Evolutionary conservation across 371 early-diverging fungal species (phyloP), one percentile per base, ranked within the genome.

Genomic region (Actinomortierella ambigua): DNA sequence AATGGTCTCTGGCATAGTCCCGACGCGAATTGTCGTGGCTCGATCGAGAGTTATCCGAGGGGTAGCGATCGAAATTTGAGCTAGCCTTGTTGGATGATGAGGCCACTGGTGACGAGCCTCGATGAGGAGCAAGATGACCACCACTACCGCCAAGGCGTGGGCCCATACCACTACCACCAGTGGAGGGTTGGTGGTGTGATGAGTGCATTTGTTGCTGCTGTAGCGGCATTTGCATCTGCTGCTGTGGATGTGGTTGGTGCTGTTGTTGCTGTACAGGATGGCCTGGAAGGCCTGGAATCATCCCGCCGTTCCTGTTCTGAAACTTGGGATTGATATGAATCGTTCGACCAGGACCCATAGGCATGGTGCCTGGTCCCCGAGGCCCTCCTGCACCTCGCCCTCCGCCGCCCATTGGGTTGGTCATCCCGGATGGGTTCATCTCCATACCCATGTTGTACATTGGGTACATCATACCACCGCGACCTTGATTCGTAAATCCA

Each of bases 301-400:
- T 61, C 2, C 47, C 53, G 11, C 57, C 60, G 13, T 65, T 65
- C 50, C 57, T 59, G n/a, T 65, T 65, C 50, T 71, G 71, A 23
- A 71, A 71, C 6, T 71, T 71, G 49, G 71, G 71, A 40, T 71
- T 71, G 50, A 71, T 71, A 50, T 71, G 71, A 17, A 71, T 71
- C 8, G 58, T 71, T 34, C 71, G 49, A 29, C 62, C 66, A 3
- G 58, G 54, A 13, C 23, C 29, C 34, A 34, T 34, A 9, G 48
- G 55, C 43, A 61, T 53, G 18, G 13, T 51, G 14, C 56, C 63
- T 28, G 55, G 55, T 39, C 55, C 50, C 20, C 54, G 46, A 15
- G 55, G 55, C 24, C 55, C 50, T 23, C 54, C 43, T 7, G 42
- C 53, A 22, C 52, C 50, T 57, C 59, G 59, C n/a, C n/a, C n/a